Evolutionary conservation across 2,329 filamentous ascomycete species (phyloP), one percentile per base, ranked within the genome.

Genomic region (Aphanocladium album): DNA sequence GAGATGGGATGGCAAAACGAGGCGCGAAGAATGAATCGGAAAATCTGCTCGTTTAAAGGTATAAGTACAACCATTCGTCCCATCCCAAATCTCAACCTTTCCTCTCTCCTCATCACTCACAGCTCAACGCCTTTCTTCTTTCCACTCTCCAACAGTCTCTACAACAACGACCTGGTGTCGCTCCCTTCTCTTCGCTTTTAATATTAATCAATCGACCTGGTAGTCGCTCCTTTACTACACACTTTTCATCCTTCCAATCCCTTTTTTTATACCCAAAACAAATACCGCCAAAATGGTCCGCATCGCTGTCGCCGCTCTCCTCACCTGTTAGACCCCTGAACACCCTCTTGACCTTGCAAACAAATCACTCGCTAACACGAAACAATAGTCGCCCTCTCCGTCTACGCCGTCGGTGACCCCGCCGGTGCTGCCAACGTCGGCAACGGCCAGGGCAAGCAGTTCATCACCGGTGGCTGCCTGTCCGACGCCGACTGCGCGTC

Each of bases 281-380:
- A 39, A 49, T 17, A 51, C 46, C 33, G 62, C 39, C 80, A 84
- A 65, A 60, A 69, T 68, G 65, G 65, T 70, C 55, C 68, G 64
- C 64, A 65, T 70, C 61, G 52, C 65, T 45, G 51, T 67, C 61
- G 62, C 65, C 58, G 41, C 65, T 39, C 57, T 67, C 58, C 61
- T 69, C 56, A 62, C 67, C 50, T 62, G 69, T 70, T 63, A 62
- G 68, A 67, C 19, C 14, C 17, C 2, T 19, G 21, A 37, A 27
- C 5, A 5, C 41, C 25, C 5, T 17, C 25, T 12, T 30, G 30
- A 30, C 6, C 21, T 37, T 33, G 14, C n/a, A 5, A 35, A 2
- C 19, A 5, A 7, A 3, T 4, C 12, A 7, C 6, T 45, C 35
- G 19, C 25, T 43, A 21, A 21, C 30, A 21, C 16, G 1, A n/a